These are phyloP conservation scores for Scutellaria minor DNA, from an alignment of 257 asterid genomes.

Conservation along the genomic window DNA sequence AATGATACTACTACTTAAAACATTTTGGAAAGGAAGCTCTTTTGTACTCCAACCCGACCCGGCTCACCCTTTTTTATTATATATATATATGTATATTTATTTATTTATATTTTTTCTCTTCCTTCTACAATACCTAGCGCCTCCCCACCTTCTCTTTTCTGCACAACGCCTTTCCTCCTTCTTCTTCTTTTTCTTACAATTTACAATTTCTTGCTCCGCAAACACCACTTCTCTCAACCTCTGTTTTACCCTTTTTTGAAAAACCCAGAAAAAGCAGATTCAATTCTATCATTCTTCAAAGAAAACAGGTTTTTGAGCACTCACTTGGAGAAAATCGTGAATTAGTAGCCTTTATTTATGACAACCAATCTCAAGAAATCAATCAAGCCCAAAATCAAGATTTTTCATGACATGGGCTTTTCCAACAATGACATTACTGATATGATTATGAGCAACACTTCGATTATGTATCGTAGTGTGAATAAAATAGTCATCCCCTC, in stretches of 20 bases:
- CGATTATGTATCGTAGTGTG: constrained; percentile 31
- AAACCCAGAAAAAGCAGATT: constrained; percentile 24
- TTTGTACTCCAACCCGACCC: too few species aligned
- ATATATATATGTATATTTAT: too few species aligned
- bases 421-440: constrained; percentile 33
- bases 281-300: constrained; percentile 36
- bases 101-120: too few species aligned
- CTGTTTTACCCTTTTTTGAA: constrained; percentile 1
- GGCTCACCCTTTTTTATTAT: too few species aligned
- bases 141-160: too few species aligned
- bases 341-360: constrained; percentile 26
- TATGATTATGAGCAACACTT: constrained; percentile 34
- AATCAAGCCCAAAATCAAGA: constrained; percentile 47
- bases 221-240: constrained; percentile 42
- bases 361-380: constrained; percentile 31
- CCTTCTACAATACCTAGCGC: too few species aligned
- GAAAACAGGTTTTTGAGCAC: constrained; percentile 39
- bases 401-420: constrained; percentile 34
- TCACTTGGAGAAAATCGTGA: constrained; percentile 44
- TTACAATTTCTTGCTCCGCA: constrained; percentile 22
- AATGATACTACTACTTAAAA: too few species aligned
- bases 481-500: constrained; percentile 32
- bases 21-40: too few species aligned
- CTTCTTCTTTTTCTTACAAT: too few species aligned
- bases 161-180: too few species aligned